A percentile compares a stretch with the other conserved stretches of the same genome.
These are phyloP conservation scores for Wickerhamiella kazuoi DNA, from an alignment of 805 yeast species.

Conservation along the genomic window DNA sequence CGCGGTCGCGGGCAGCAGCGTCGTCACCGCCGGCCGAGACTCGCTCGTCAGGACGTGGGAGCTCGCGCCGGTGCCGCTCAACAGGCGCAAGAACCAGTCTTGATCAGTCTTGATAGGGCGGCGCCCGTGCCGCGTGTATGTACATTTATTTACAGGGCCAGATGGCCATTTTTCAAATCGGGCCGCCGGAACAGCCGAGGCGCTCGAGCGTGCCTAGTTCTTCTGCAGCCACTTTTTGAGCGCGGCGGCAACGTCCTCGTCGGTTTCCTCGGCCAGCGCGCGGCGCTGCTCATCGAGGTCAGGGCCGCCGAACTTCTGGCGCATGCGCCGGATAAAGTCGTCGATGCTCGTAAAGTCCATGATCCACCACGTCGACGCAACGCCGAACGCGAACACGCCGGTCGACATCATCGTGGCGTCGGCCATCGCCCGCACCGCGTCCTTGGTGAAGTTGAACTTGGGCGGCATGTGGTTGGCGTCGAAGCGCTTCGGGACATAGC, in stretches of 20 bases:
- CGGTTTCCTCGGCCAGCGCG: conserved; percentile 10
- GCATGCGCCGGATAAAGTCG: conserved; percentile 60
- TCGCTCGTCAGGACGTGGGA: conserved; percentile 4
- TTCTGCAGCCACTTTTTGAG: not conserved
- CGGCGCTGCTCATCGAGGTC: conserved; percentile 16
- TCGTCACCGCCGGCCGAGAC: conserved; percentile 8
- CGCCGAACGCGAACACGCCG: conserved; percentile 51
- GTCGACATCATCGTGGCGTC: conserved; percentile 64
- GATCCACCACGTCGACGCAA: conserved; percentile 66
- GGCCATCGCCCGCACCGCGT: conserved; percentile 71
- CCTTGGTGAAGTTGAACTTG: conserved; percentile 57
- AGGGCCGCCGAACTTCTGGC: conserved; percentile 48
- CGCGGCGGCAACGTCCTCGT: conserved; percentile 3
- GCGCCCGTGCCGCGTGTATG: too few relatives aligned
- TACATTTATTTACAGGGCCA: too few relatives aligned
- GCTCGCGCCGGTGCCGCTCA: not conserved
- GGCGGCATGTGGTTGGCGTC: conserved; percentile 82
- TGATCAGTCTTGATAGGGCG: too few relatives aligned
- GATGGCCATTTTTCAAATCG: too few relatives aligned
- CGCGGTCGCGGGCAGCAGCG: conserved; percentile 1
- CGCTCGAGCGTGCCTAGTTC: too few relatives aligned
- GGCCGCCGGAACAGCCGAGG: too few relatives aligned
- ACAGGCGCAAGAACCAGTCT: not conserved
- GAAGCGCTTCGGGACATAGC: conserved; percentile 57
- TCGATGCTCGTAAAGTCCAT: conserved; percentile 48